Evolutionary conservation across 306 rosid genomes (phyloP).

Genomic region (Leucaena leucocephala): DNA sequence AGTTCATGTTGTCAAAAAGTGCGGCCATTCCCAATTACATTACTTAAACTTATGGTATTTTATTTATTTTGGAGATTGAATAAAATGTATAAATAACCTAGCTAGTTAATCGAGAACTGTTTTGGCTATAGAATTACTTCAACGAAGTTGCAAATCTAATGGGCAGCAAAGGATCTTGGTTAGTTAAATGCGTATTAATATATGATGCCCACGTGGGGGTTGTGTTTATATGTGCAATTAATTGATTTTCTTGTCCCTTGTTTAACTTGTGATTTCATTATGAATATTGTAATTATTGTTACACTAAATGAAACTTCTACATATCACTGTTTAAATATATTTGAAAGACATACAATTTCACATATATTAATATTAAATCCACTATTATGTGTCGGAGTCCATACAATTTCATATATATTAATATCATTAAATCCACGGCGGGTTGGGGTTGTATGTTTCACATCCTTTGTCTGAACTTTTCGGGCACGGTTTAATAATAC

Average conservation of each 20-base stretch:
- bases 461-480: not conserved
- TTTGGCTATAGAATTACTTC: not conserved
- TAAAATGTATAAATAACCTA: not conserved
- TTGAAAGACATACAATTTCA: not conserved
- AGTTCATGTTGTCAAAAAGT: not conserved
- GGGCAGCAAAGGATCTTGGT: not conserved
- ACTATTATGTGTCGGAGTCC: no score
- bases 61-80: not conserved
- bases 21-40: constrained; percentile 1
- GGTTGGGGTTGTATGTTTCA: no score
- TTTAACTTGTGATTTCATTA: not conserved
- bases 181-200: not conserved
- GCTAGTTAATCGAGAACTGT: not conserved
- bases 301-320: not conserved
- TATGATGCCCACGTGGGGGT: not conserved
- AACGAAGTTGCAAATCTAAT: not conserved
- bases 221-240: not conserved
- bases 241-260: not conserved
- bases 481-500: not conserved
- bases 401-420: no score
- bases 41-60: no score
- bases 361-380: no score
- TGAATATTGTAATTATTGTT: no score
- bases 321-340: not conserved
- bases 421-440: no score